A percentile compares a stretch with the other conserved stretches of the same genome.
These are phyloP conservation scores for Hericium coralloides DNA, from an alignment of 768 basidiomycete species.

Conservation along the genomic window DNA sequence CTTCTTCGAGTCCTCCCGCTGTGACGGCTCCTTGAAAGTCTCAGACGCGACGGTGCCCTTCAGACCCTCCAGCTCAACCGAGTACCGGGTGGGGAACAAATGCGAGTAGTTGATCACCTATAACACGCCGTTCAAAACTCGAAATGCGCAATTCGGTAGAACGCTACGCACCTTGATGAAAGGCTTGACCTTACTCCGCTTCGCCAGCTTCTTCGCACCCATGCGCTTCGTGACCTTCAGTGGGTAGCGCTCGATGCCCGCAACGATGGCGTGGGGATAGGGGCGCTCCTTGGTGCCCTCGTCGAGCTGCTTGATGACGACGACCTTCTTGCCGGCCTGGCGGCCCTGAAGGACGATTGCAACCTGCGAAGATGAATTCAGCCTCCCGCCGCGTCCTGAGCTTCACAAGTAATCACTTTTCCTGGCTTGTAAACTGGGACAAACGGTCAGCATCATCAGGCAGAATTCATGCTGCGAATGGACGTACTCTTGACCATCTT, in stretches of 20 bases:
- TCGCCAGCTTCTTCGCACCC: constrained; percentile 91
- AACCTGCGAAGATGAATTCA: constrained; percentile 39
- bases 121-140: background rate
- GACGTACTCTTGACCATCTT: constrained; percentile 23
- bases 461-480: background rate
- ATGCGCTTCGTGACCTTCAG: constrained; percentile 95
- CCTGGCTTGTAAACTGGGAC: constrained; percentile 84
- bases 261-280: constrained; percentile 97
- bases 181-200: constrained; percentile 96
- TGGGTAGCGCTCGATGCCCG: constrained; percentile 97
- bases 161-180: constrained; percentile 84
- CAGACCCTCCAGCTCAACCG: constrained; percentile 89
- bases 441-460: background rate
- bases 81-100: constrained; percentile 98
- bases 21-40: constrained; percentile 96
- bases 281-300: constrained; percentile 95
- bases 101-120: constrained; percentile 97
- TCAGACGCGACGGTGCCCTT: constrained; percentile 81
- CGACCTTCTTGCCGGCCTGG: constrained; percentile 99
- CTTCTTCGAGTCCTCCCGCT: constrained; percentile 94
- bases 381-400: background rate
- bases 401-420: constrained; percentile 47
- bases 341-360: constrained; percentile 98
- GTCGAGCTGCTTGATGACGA: constrained; percentile 95
- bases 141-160: background rate